Percentiles rank a stretch among this genome's conserved stretches.
phyloP scores from a whole-genome alignment of 2,329 filamentous ascomycete species.

The Fusarium sp. region DNA sequence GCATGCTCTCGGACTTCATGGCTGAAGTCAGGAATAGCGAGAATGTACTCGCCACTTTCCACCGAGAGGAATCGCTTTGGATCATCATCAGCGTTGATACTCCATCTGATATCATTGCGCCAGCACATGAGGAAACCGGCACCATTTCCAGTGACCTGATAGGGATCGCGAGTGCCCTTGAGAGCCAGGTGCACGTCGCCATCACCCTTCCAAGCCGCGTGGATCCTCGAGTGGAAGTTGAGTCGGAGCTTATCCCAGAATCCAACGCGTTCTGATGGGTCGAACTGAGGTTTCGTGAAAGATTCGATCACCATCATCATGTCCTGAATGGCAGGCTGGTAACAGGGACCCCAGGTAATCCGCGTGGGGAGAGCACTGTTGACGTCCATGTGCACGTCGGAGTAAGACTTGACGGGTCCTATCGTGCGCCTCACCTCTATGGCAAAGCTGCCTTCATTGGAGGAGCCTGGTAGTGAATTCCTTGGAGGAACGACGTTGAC shows the following conservation, averaged over 20 bases:
- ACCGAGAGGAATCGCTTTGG: slow-evolving; percentile 95
- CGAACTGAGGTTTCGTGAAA: slow-evolving; percentile 95
- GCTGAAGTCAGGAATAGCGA: slow-evolving; percentile 94
- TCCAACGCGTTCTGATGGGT: slow-evolving; percentile 91
- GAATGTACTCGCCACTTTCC: slow-evolving; percentile 92
- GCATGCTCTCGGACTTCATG: slow-evolving; percentile 80
- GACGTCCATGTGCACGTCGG: slow-evolving; percentile 90
- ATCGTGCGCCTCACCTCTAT: slow-evolving; percentile 92
- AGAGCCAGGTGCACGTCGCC: slow-evolving; percentile 94
- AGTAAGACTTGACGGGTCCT: slow-evolving; percentile 95
- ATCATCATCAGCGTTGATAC: slow-evolving; percentile 85
- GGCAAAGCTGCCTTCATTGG: slow-evolving; percentile 75
- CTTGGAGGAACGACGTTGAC: slow-evolving; percentile 85
- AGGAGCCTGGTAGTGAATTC: slow-evolving; percentile 65
- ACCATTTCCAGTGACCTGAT: slow-evolving; percentile 90
- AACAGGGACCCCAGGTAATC: slow-evolving; percentile 97
- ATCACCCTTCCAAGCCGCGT: slow-evolving; percentile 92
- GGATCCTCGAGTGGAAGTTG: slow-evolving; percentile 91
- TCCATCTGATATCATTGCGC: slow-evolving; percentile 92
- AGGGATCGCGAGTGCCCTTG: slow-evolving; percentile 93
- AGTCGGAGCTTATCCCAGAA: slow-evolving; percentile 99
- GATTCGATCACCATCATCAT: slow-evolving; percentile 99
- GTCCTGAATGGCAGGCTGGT: slow-evolving; percentile 97
- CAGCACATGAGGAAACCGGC: slow-evolving; percentile 99
- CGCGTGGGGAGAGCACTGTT: slow-evolving; percentile 92